A percentile compares a stretch with the other conserved stretches of the same genome.
Conservation (phyloP, 1,139 yeast genomes). For the Kodamaea arcana region DNA sequence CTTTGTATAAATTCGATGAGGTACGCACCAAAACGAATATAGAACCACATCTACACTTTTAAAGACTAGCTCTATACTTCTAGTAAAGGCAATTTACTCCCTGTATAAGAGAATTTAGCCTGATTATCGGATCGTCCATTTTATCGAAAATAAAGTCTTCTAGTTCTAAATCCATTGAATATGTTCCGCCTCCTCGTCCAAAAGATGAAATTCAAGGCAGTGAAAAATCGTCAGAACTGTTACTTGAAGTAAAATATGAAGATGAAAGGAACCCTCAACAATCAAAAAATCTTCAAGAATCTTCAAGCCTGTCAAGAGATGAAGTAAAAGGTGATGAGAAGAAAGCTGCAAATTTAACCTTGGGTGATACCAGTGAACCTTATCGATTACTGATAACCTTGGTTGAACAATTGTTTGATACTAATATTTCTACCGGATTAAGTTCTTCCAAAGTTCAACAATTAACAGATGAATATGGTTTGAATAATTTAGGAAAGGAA, state of each 20-base stretch:
- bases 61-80: too few relatives aligned
- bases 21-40: too few relatives aligned
- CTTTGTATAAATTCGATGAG: too few relatives aligned
- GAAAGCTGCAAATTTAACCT: constrained; percentile 2
- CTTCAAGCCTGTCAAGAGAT: too few relatives aligned
- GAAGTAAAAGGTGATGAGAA: too few relatives aligned
- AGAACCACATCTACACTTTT: too few relatives aligned
- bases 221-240: constrained; percentile 6
- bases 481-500: constrained; percentile 60
- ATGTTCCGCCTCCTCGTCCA: constrained; percentile 15
- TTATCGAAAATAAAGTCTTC: background rate
- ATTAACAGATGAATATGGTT: constrained; percentile 39
- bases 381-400: constrained; percentile 32
- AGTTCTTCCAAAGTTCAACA: constrained; percentile 29
- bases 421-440: constrained; percentile 49
- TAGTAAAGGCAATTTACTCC: too few relatives aligned
- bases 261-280: too few relatives aligned
- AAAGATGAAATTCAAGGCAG: constrained; percentile 17
- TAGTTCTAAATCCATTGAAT: constrained; percentile 1
- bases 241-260: too few relatives aligned
- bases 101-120: too few relatives aligned
- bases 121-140: too few relatives aligned
- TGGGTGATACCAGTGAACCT: constrained; percentile 15
- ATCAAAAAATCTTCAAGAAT: too few relatives aligned
- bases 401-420: constrained; percentile 33